Conservation (phyloP, 495 filamentous ascomycete species). For the Annulohypoxylon maeteangense region DNA sequence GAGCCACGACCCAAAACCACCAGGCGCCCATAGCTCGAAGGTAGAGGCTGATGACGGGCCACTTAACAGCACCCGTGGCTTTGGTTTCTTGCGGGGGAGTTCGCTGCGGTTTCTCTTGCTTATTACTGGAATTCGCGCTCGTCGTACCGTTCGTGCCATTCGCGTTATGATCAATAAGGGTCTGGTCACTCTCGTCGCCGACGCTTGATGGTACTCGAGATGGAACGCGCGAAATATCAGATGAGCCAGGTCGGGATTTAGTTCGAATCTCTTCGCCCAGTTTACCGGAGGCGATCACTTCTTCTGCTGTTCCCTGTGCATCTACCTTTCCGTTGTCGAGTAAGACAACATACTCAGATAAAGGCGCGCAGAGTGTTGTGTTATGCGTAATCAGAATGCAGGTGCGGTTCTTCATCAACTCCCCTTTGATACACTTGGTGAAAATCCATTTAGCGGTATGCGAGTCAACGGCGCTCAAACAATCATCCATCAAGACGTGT, state of each 20-base stretch:
- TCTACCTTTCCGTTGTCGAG: slow-evolving; percentile 87
- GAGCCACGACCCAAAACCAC: slow-evolving; percentile 89
- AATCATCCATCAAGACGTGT: slow-evolving; percentile 93
- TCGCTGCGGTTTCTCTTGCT: slow-evolving; percentile 60
- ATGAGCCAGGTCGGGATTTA: slow-evolving; percentile 76
- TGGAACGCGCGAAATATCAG: slow-evolving; percentile 70
- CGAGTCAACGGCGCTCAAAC: slow-evolving; percentile 97
- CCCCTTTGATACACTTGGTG: slow-evolving; percentile 87
- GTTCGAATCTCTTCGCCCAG: slow-evolving; percentile 81
- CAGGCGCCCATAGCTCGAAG: slow-evolving; percentile 88
- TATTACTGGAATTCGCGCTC: slow-evolving; percentile 52
- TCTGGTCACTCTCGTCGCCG: slow-evolving; percentile 62
- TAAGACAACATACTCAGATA: slow-evolving; percentile 80
- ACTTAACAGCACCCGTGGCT: slow-evolving; percentile 84
- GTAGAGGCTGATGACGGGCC: slow-evolving; percentile 85
- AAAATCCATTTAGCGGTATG: slow-evolving; percentile 99
- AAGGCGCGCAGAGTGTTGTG: slow-evolving; percentile 81
- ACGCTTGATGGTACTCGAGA: slow-evolving; percentile 79
- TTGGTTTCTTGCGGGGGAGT: slow-evolving; percentile 75
- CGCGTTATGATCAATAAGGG: slow-evolving; percentile 57
- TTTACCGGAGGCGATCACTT: slow-evolving; percentile 83
- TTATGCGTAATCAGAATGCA: slow-evolving; percentile 99
- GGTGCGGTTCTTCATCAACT: slow-evolving; percentile 86
- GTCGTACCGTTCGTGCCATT: slow-evolving; percentile 43
- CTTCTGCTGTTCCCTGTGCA: slow-evolving; percentile 77